Evolutionary conservation across 148 eudicot genomes (phyloP), one percentile per base, ranked within the genome.

Genomic region (Rhododendron griersonianum): DNA sequence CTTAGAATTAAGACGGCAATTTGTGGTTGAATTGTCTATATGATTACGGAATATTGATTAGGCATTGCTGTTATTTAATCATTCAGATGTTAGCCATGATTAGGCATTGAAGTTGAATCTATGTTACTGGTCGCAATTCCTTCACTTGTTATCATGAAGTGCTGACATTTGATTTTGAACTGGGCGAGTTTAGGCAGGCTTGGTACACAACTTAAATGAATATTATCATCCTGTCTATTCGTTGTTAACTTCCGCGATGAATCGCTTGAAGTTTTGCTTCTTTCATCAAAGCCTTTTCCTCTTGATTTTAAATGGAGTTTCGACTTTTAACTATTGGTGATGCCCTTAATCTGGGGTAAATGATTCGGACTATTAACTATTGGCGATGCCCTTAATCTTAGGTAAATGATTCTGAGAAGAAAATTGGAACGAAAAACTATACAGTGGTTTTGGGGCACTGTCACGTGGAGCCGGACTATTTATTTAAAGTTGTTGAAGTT

Each of bases 1-100:
- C 63, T 55, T 84, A 84, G 81, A 51, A 25, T 71, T 83, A 16
- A 41, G 80, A 73, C 85, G 67, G 9, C 28, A 15, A 6, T 71
- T 71, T 73, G 15, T 19, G 11, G 39, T 73, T n/a, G 55, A 76
- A 59, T 63, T 83, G 76, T 82, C 19, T 82, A 57, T 37, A 61
- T 23, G 74, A 25, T 69, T 30, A 11, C 37, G 2, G 75, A 13
- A 45, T 14, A 59, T 7, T 23, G 41, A 23, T 65, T 19, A 39
- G 85, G 11, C 51, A 28, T 39, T 41, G 75, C 44, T 30, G 18
- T 63, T 37, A 13, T 25, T 63, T 6, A 11, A 5, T 39, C 5
- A 21, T 21, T 59, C 3, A 82, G 65, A 41, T 37, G 84, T 59
- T 37, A 21, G 84, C 11, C 28, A 73, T 71, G 65, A 50, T 84